Conservation (phyloP, 371 early-diverging fungal species). For the Haplosporangium sp. region DNA sequence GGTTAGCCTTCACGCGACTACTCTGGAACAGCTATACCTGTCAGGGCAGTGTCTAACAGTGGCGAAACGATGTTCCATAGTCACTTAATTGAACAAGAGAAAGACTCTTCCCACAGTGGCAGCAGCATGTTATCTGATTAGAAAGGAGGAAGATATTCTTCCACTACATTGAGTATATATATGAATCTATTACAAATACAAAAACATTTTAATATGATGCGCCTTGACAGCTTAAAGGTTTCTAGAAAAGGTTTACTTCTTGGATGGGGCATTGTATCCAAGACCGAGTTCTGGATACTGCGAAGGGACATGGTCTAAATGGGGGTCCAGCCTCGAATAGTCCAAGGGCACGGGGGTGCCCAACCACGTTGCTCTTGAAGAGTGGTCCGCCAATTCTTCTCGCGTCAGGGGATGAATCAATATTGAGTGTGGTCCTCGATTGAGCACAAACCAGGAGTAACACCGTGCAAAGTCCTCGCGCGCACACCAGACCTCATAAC, state of each 20-base stretch:
- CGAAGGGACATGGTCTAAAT: slow-evolving; percentile 52
- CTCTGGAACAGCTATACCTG: no score
- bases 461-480: slow-evolving; percentile 62
- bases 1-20: no score
- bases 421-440: slow-evolving; percentile 57
- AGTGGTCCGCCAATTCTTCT: slow-evolving; percentile 61
- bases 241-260: slow-evolving; percentile 8
- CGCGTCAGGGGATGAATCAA: slow-evolving; percentile 66
- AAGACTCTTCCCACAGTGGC: no score
- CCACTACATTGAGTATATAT: no score
- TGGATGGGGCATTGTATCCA: slow-evolving; percentile 34
- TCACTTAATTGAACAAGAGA: no score
- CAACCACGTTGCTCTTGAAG: slow-evolving; percentile 61
- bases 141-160: no score
- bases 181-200: no score
- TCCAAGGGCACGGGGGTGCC: slow-evolving; percentile 63
- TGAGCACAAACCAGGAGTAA: slow-evolving; percentile 60
- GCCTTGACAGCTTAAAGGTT: no score
- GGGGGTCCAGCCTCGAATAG: slow-evolving; percentile 32
- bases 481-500: slow-evolving; percentile 69
- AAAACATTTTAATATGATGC: no score
- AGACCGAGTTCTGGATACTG: slow-evolving; percentile 67
- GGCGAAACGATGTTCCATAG: no score
- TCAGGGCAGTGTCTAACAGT: no score
- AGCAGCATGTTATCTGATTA: no score